Conservation (phyloP, 1,284 basidiomycete genomes). For the Coriolopsis trogii region DNA sequence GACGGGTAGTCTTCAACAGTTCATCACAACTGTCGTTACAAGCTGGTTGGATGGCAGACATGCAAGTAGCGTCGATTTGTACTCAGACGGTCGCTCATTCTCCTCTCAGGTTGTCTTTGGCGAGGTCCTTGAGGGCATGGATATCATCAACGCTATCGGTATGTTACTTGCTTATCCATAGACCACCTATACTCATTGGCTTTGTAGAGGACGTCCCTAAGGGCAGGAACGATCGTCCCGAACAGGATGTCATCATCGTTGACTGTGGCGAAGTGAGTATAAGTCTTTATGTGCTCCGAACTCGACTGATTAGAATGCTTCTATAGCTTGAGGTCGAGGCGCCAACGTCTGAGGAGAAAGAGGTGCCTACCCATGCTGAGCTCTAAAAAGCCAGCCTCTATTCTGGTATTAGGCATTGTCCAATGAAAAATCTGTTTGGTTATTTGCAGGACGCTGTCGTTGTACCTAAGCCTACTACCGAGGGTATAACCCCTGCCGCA, state of each 20-base stretch:
- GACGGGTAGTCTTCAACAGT: conserved; percentile 45
- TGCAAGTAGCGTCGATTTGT: conserved; percentile 40
- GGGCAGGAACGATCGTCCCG: conserved; percentile 69
- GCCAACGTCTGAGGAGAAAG: conserved; percentile 63
- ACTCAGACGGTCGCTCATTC: conserved; percentile 4
- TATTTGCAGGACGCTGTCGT: conserved; percentile 24
- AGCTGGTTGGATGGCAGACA: conserved; percentile 79
- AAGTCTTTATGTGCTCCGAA: background rate
- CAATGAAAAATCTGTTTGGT: conserved; percentile 55
- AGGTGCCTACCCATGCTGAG: conserved; percentile 93
- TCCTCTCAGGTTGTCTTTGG: conserved; percentile 83
- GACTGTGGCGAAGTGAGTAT: conserved; percentile 80
- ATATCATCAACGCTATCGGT: conserved; percentile 79
- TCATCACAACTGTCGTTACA: conserved; percentile 82
- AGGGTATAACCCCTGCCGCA: conserved; percentile 1
- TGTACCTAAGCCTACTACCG: background rate
- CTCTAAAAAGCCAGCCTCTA: conserved; percentile 64
- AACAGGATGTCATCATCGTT: conserved; percentile 73
- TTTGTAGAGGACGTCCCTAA: conserved; percentile 73
- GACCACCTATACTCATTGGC: conserved; percentile 19
- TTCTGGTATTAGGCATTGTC: conserved; percentile 41
- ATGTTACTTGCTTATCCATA: conserved; percentile 24
- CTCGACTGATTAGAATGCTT: conserved; percentile 7
- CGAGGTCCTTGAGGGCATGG: conserved; percentile 88
- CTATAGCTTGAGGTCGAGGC: conserved; percentile 65